Evolutionary conservation across 257 asterid genomes (phyloP), one percentile per base, ranked within the genome.

Genomic region (Cynanchum wilfordii): DNA sequence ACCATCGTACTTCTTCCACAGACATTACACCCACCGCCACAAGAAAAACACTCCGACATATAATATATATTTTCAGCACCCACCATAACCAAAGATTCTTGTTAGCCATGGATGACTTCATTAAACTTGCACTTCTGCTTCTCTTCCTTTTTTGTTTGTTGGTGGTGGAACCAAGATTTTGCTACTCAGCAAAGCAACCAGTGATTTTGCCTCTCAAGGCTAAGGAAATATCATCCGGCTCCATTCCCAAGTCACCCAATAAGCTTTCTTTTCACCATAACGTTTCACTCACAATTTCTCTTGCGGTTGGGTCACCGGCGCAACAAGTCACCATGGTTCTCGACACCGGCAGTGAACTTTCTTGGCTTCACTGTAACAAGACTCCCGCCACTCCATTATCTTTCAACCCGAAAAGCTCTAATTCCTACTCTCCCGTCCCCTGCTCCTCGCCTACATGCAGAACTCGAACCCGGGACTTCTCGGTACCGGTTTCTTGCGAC

Each of bases 261-360:
- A 88, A 78, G 77, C 85, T 91, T 69, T 71, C 86, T 68, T 91
- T 91, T 80, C 95, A 79, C 75, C 97, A 88, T 83, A 86, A 88
- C 68, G 88, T 89, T 12, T 73, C 96, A 24, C 85, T 89, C 54
- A 89, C 96, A 3, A 87, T 89, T 6, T 63, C 91, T 15, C 83
- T 91, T 74, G 12, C 87, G 27, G 90, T 88, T 10, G 97, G 97
- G 22, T 75, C 96, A 7, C 96, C 97, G 25, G 93, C 93, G 45
- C 97, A 92, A 82, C 74, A 71, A 62, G 95, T 84, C 66, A 85
- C 87, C 76, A 88, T 92, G 97, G 96, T 89, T 30, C 93, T 92
- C 76, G 96, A 89, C 80, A 91, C 97, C 30, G 97, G 96, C 67
- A 91, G 97, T 66, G 95, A 89, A 74, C 96, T 91, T 77, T 82